phyloP scores from a whole-genome alignment of 495 filamentous ascomycete species.

The Annulohypoxylon stygium region DNA sequence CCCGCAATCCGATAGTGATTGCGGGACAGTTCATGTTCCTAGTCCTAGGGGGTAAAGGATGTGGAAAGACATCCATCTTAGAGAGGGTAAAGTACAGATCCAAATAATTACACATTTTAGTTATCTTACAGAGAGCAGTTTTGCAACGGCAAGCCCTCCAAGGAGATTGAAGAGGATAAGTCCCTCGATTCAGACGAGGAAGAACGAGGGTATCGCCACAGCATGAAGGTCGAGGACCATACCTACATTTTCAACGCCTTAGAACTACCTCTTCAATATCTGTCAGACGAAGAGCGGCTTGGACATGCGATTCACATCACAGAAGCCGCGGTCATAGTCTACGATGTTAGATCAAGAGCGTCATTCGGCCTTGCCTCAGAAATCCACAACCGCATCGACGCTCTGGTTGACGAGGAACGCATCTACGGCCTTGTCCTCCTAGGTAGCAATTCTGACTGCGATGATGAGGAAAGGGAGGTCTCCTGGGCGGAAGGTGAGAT shows the following conservation, averaged over 20 bases:
- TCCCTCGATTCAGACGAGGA: conserved; percentile 47
- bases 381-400: conserved; percentile 51
- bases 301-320: conserved; percentile 56
- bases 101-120: not conserved
- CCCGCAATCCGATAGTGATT: conserved; percentile 29
- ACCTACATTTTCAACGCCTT: conserved; percentile 56
- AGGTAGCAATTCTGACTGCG: conserved; percentile 54
- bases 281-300: conserved; percentile 51
- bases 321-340: conserved; percentile 58
- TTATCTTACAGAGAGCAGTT: conserved; percentile 46
- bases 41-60: conserved; percentile 56
- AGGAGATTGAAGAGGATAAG: conserved; percentile 35
- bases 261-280: conserved; percentile 55
- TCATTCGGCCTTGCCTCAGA: conserved; percentile 50
- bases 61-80: conserved; percentile 60
- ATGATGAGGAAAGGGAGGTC: conserved; percentile 46
- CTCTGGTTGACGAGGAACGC: conserved; percentile 38
- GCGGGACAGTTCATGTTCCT: conserved; percentile 57
- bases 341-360: conserved; percentile 52
- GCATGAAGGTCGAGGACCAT: conserved; percentile 47
- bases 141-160: conserved; percentile 46
- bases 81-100: conserved; percentile 49
- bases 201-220: conserved; percentile 53
- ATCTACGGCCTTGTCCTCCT: conserved; percentile 55
- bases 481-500: conserved; percentile 49